Conservation (phyloP, 2,329 filamentous ascomycete species). For the Colletotrichum agaves region DNA sequence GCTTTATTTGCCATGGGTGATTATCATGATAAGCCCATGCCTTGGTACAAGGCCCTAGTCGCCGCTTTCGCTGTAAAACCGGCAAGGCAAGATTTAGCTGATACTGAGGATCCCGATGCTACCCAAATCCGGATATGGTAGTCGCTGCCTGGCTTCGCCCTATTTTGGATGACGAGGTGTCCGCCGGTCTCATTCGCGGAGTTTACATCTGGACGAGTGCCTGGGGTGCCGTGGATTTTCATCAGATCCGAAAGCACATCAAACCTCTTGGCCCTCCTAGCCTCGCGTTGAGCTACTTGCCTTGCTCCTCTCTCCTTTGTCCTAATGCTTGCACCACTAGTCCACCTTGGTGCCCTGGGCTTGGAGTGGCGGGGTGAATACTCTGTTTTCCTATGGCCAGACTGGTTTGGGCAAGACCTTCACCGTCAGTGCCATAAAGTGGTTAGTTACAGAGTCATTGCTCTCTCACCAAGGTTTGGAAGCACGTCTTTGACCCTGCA, state of each 20-base stretch:
- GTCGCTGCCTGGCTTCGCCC: slow-evolving; percentile 52
- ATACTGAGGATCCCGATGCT: background rate
- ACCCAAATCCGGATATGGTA: slow-evolving; percentile 44
- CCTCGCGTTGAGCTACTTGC: slow-evolving; percentile 43
- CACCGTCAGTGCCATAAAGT: slow-evolving; percentile 55
- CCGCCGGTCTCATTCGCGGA: slow-evolving; percentile 43
- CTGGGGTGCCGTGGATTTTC: slow-evolving; percentile 47
- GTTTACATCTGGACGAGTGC: slow-evolving; percentile 42
- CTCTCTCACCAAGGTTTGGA: slow-evolving; percentile 58
- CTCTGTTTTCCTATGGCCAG: slow-evolving; percentile 61
- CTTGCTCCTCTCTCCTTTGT: no score
- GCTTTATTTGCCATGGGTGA: slow-evolving; percentile 9
- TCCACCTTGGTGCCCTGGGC: slow-evolving; percentile 57
- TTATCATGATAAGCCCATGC: slow-evolving; percentile 20
- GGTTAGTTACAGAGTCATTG: slow-evolving; percentile 51
- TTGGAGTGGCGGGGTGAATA: slow-evolving; percentile 58
- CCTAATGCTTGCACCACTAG: slow-evolving; percentile 35
- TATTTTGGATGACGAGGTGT: slow-evolving; percentile 47
- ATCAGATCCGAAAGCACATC: slow-evolving; percentile 49
- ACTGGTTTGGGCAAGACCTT: slow-evolving; percentile 61
- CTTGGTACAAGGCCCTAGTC: slow-evolving; percentile 23
- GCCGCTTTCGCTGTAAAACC: slow-evolving; percentile 15
- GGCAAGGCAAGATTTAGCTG: background rate
- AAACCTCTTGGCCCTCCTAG: slow-evolving; percentile 44
- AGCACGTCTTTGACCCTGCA: slow-evolving; percentile 60